These are phyloP conservation scores for Chlamydomonas sp. DNA, from an alignment of 139 green algal species.

Conservation along the genomic window DNA sequence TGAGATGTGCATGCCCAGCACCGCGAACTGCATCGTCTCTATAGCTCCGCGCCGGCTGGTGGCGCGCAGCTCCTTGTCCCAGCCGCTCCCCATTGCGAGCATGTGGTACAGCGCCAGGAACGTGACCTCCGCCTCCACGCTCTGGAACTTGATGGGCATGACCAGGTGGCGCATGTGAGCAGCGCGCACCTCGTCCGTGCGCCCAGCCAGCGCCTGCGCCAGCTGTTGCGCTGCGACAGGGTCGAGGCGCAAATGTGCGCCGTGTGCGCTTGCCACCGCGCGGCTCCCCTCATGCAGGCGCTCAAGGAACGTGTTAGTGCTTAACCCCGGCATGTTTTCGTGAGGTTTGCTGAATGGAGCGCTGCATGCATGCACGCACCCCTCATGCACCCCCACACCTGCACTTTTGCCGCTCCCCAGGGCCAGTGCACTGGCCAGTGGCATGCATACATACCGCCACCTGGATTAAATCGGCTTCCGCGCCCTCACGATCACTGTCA, in stretches of 20 bases:
- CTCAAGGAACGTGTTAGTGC: too few species aligned
- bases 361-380: too few species aligned
- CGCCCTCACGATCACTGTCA: too few species aligned
- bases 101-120: slow-evolving; percentile 54
- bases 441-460: too few species aligned
- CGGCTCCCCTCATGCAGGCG: too few species aligned
- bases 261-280: too few species aligned
- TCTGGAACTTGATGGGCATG: slow-evolving; percentile 4
- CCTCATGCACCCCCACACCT: too few species aligned
- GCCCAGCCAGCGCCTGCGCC: background rate
- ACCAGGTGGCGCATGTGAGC: background rate
- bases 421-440: too few species aligned
- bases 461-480: too few species aligned
- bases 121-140: background rate
- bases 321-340: too few species aligned
- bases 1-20: slow-evolving; percentile 51
- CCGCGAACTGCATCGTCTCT: slow-evolving; percentile 48
- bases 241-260: background rate
- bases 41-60: slow-evolving; percentile 15
- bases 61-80: slow-evolving; percentile 34
- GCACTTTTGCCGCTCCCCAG: too few species aligned
- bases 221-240: background rate
- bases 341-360: too few species aligned
- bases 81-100: slow-evolving; percentile 55
- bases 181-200: background rate